A percentile compares a stretch with the other conserved stretches of the same genome.
phyloP scores from a whole-genome alignment of 768 basidiomycete species.

The Russula sp. region DNA sequence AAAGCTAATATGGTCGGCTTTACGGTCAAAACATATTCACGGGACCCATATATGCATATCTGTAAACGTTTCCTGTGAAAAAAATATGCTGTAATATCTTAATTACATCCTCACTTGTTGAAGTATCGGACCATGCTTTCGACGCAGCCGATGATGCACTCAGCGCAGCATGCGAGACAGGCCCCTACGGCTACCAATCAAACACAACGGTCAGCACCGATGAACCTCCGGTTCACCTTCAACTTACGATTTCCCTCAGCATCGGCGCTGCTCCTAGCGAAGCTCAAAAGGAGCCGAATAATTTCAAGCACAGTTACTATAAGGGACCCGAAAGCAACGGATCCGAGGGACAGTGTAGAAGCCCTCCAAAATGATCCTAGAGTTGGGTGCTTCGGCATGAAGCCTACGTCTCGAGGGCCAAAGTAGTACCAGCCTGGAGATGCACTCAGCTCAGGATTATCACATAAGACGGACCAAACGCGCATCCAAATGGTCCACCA shows the following conservation, averaged over 20 bases:
- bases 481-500: slow-evolving; percentile 64
- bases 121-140: slow-evolving; percentile 68
- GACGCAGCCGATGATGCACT: slow-evolving; percentile 69
- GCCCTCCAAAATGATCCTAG: slow-evolving; percentile 64
- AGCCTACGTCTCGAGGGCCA: slow-evolving; percentile 56
- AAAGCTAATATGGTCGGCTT: slow-evolving; percentile 40
- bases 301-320: slow-evolving; percentile 77
- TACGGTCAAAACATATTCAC: background rate
- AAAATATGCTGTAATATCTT: background rate
- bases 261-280: slow-evolving; percentile 50
- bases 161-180: slow-evolving; percentile 69
- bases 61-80: slow-evolving; percentile 22
- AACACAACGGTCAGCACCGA: background rate
- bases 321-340: slow-evolving; percentile 78
- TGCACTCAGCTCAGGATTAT: background rate
- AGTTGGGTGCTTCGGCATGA: slow-evolving; percentile 70
- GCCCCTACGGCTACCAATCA: slow-evolving; percentile 52
- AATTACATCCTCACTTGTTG: slow-evolving; percentile 44
- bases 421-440: slow-evolving; percentile 64
- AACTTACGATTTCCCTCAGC: slow-evolving; percentile 59
- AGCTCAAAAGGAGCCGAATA: slow-evolving; percentile 51
- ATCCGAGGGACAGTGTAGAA: slow-evolving; percentile 72
- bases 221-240: background rate
- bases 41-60: slow-evolving; percentile 61
- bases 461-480: slow-evolving; percentile 9